Evolutionary conservation across 371 early-diverging fungal species (phyloP).

Genomic region (Umbelopsis sp.): DNA sequence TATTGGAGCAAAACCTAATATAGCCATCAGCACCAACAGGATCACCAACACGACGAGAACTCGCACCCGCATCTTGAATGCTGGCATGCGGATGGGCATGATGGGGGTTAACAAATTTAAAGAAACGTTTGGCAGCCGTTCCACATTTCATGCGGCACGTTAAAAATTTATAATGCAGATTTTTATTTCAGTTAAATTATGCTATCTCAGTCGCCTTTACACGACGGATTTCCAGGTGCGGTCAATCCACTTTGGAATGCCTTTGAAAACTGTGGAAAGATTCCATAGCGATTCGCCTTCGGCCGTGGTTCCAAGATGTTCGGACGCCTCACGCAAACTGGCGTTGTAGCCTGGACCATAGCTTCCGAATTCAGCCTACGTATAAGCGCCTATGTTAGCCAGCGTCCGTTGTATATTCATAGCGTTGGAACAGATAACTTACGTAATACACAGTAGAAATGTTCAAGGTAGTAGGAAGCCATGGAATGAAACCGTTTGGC

Average conservation of each 20-base stretch:
- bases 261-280: conserved; percentile 9
- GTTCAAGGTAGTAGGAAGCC: conserved; percentile 16
- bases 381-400: too few relatives aligned
- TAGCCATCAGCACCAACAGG: conserved; percentile 40
- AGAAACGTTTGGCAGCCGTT: too few relatives aligned
- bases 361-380: conserved; percentile 19
- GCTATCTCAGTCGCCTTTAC: not conserved
- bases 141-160: too few relatives aligned
- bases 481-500: conserved; percentile 6
- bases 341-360: conserved; percentile 20
- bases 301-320: conserved; percentile 18
- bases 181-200: not conserved
- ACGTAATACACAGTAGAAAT: conserved; percentile 5
- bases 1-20: conserved; percentile 53
- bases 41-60: conserved; percentile 39
- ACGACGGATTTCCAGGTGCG: conserved; percentile 6
- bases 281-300: conserved; percentile 14
- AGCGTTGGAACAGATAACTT: not conserved
- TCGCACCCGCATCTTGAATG: conserved; percentile 37
- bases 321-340: conserved; percentile 4
- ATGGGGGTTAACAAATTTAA: not conserved
- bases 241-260: conserved; percentile 17
- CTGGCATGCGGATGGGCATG: conserved; percentile 1
- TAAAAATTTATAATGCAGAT: not conserved
- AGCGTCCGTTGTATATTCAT: too few relatives aligned